phyloP scores from a whole-genome alignment of 345 rosid genomes.

The Cardamine chenopodiifolia region DNA sequence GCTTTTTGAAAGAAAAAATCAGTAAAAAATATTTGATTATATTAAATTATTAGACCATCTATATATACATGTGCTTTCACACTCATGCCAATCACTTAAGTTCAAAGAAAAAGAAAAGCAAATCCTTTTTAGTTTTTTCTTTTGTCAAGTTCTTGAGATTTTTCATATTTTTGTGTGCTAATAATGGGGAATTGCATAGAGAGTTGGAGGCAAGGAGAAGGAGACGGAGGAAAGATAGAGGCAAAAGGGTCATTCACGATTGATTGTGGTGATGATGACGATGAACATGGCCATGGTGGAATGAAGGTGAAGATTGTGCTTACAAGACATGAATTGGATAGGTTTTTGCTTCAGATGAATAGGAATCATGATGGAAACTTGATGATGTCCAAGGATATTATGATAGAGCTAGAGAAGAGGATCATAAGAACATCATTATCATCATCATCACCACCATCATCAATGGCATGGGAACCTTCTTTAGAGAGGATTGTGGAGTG shows the following conservation, averaged over 20 bases:
- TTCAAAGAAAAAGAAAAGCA: constrained; percentile 16
- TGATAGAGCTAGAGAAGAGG: constrained; percentile 51
- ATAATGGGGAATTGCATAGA: constrained; percentile 42
- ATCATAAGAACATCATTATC: background rate
- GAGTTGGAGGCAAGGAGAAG: constrained; percentile 27
- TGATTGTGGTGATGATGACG: constrained; percentile 24
- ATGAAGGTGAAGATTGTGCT: constrained; percentile 77
- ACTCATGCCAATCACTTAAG: constrained; percentile 33
- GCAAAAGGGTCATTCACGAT: constrained; percentile 18
- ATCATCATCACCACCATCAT: constrained; percentile 15
- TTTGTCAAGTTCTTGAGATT: background rate
- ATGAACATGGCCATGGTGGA: constrained; percentile 40
- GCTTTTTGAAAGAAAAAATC: constrained; percentile 26
- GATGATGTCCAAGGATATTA: constrained; percentile 41
- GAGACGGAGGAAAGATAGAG: constrained; percentile 20
- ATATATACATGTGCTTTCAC: constrained; percentile 33
- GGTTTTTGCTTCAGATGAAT: constrained; percentile 52
- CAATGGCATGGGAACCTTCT: constrained; percentile 64
- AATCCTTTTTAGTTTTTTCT: background rate
- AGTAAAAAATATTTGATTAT: constrained; percentile 27
- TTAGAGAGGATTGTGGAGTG: constrained; percentile 63
- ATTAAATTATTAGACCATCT: constrained; percentile 13
- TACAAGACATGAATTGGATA: constrained; percentile 68
- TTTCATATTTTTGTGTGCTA: background rate
- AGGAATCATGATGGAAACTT: constrained; percentile 35